Evolutionary conservation across 192 early-diverging fungal species (phyloP), one percentile per base, ranked within the genome.

Genomic region (Dissophora ornata): DNA sequence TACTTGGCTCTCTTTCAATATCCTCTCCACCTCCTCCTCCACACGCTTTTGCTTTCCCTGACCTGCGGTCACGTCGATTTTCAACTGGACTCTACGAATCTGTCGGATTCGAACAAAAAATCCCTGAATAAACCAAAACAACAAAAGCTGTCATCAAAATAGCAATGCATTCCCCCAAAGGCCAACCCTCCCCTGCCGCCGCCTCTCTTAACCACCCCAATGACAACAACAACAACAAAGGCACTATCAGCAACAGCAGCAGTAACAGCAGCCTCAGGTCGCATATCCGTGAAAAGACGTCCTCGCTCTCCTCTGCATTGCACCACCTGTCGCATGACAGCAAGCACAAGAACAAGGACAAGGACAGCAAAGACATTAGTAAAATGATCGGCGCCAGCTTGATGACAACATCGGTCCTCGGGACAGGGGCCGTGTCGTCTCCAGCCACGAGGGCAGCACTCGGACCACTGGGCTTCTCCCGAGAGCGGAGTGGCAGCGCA

Each of bases 381-480:
- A 42, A 44, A 7, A 45, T 53, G 21, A 40, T 57, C 40, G 36
- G 60, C 47, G 38, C 59, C 36, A 42, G 59, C 22, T 11, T 70
- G 57, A 36, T 71, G 53, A 62, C 69, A 5, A 53, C 47, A 10
- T 71, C 36, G 36, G 36, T 13, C 60, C 59, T 70, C n/a, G 59
- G 68, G 15, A 4, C 44, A n/a, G 4, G 12, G 4, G 44, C 44
- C 10, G 44, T n/a, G 44, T 10, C 26, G 26, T 10, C 49, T 1
- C 33, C 53, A 36, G 8, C 51, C 1, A 30, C 34, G 38, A 46
- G 42, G 7, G 44, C 13, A 21, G 29, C 4, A 33, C 1, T 4
- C 26, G 12, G 8, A 12, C 15, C 29, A 6, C 51, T 1, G 2
- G 26, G 8, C 30, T 3, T 53, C 30, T 29, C 36, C 11, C 22